Evolutionary conservation across 2,329 filamentous ascomycete species (phyloP).

Genomic region (Grosmannia serpens): DNA sequence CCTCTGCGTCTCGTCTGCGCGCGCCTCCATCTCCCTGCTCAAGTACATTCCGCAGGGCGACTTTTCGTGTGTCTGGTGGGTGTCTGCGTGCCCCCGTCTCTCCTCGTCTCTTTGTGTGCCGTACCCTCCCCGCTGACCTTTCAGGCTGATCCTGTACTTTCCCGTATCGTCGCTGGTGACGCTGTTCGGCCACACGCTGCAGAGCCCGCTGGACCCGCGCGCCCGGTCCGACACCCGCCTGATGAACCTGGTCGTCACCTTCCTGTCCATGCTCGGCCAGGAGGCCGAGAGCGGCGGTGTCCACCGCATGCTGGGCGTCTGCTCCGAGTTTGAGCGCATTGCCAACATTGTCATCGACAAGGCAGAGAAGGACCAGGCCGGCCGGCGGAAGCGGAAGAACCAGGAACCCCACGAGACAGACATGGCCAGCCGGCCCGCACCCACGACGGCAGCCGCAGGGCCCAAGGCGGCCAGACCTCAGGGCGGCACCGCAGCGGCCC

Average conservation of each 20-base stretch:
- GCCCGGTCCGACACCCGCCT: slow-evolving; percentile 81
- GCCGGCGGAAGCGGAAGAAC: slow-evolving; percentile 74
- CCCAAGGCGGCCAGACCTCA: background rate
- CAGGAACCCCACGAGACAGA: slow-evolving; percentile 22
- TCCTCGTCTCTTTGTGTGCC: background rate
- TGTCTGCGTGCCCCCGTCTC: too few relatives aligned
- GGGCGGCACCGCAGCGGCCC: background rate
- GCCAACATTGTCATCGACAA: slow-evolving; percentile 85
- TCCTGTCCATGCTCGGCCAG: slow-evolving; percentile 76
- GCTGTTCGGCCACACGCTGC: slow-evolving; percentile 88
- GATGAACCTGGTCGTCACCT: slow-evolving; percentile 88
- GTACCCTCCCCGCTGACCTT: slow-evolving; percentile 18
- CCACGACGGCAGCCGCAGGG: background rate
- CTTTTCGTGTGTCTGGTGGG: slow-evolving; percentile 87
- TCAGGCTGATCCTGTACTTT: slow-evolving; percentile 84
- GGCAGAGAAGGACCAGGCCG: slow-evolving; percentile 71
- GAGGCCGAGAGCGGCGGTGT: slow-evolving; percentile 87
- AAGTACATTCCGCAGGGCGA: slow-evolving; percentile 96
- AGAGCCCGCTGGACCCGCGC: slow-evolving; percentile 83
- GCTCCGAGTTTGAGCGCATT: slow-evolving; percentile 93
- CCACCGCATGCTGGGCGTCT: slow-evolving; percentile 85
- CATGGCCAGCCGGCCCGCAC: slow-evolving; percentile 14
- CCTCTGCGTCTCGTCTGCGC: slow-evolving; percentile 81
- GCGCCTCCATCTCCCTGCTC: slow-evolving; percentile 84
- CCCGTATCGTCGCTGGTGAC: slow-evolving; percentile 92